Conservation (phyloP, 306 rosid species). For the Quercus agrifolia region DNA sequence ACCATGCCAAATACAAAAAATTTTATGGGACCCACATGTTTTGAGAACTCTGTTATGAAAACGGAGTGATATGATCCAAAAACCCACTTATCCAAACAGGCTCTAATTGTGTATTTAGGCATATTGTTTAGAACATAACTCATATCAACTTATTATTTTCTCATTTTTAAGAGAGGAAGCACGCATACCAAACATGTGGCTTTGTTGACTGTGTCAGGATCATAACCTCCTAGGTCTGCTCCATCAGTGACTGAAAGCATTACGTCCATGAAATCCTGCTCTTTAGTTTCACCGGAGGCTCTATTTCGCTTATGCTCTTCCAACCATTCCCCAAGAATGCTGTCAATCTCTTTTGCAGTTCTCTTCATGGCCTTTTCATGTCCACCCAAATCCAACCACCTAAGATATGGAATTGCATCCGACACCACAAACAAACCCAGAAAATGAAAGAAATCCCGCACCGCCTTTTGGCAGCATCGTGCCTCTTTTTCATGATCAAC, state of each 20-base stretch:
- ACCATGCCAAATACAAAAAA: no score
- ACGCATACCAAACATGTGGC: conserved; percentile 38
- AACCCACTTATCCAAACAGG: no score
- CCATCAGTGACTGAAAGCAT: conserved; percentile 8
- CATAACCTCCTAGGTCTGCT: conserved; percentile 16
- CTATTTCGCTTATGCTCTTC: conserved; percentile 37
- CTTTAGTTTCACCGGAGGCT: neutral
- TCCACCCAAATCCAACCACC: conserved; percentile 56
- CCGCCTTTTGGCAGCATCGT: no score
- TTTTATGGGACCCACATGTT: no score
- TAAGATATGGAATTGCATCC: conserved; percentile 36
- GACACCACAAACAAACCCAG: conserved; percentile 10
- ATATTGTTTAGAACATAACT: no score
- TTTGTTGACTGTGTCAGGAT: conserved; percentile 41
- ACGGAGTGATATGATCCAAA: no score
- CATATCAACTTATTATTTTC: no score
- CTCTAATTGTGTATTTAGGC: no score
- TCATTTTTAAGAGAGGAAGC: no score
- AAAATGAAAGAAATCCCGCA: no score
- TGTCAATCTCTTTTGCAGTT: conserved; percentile 28
- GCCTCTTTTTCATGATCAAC: no score
- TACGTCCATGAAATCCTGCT: conserved; percentile 41
- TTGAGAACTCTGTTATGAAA: no score
- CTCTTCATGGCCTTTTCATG: conserved; percentile 35
- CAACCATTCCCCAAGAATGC: conserved; percentile 26